Evolutionary conservation across 345 rosid species (phyloP), one percentile per base, ranked within the genome.

Genomic region (Conringia planisiliqua): DNA sequence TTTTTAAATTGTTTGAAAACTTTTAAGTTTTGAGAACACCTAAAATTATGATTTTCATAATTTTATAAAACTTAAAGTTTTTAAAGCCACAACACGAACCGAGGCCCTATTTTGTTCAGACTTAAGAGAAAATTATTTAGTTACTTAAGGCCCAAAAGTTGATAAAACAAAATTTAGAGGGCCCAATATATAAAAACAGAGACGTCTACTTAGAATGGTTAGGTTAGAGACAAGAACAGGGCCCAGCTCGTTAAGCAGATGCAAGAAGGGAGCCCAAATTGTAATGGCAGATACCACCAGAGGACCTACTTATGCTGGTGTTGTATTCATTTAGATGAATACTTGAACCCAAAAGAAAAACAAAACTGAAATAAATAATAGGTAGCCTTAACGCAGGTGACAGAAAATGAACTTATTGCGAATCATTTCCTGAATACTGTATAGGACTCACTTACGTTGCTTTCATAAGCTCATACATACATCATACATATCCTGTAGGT

Each of bases 241-340:
- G 29, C 43, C 76, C 35, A 72, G 14, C 12, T 26, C 0, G 11
- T 29, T 27, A 17, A 12, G 11, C 40, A 71, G 40, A 16, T 36
- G 12, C 62, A 72, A 64, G 18, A 64, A 32, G 13, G 10, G 70
- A 54, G 64, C 64, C 77, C 77, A 52, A 63, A 20, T 32, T 40
- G 42, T 62, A 5, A 18, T 17, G 22, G 48, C 38, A n/a, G 17
- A 4, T 48, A 33, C 39, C 11, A 11, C 10, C 18, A 22, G 27
- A 46, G 61, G 20, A 59, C 26, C 67, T 10, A 35, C 7, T 10
- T 14, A 22, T 24, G 18, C 2, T 59, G 57, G 26, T 56, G 42
- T 18, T 47, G 54, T 14, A 4, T 33, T 47, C 54, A 9, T 18
- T 47, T 30, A 47, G 24, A 47, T 47, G 17, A 47, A 8, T 47